Evolutionary conservation across 306 rosid genomes (phyloP).

Genomic region (Dryas octopetala): DNA sequence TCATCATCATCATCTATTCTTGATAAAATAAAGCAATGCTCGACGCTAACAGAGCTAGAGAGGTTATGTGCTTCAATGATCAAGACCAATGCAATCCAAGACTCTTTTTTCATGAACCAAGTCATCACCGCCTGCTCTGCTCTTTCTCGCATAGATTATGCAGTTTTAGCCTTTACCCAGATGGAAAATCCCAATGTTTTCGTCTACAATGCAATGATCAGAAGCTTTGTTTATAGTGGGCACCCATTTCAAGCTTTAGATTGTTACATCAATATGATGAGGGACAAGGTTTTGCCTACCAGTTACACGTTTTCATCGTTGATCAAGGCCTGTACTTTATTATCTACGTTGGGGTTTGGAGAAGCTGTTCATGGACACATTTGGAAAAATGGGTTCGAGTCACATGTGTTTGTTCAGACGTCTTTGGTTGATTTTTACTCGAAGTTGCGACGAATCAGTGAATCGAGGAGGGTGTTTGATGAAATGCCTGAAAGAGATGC

Average conservation of each 20-base stretch:
- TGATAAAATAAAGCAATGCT: conserved; percentile 42
- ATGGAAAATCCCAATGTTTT: conserved; percentile 55
- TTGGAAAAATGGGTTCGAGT: conserved; percentile 62
- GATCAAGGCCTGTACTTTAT: conserved; percentile 54
- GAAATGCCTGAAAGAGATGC: conserved; percentile 64
- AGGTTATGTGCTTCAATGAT: conserved; percentile 52
- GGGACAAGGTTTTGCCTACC: conserved; percentile 41
- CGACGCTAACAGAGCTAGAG: conserved; percentile 37
- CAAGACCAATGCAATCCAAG: conserved; percentile 52
- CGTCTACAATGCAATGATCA: conserved; percentile 67
- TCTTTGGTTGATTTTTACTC: conserved; percentile 65
- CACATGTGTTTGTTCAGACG: conserved; percentile 71
- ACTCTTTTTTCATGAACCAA: conserved; percentile 38
- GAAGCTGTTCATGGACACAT: conserved; percentile 55
- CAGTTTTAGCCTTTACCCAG: conserved; percentile 47
- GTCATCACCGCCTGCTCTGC: conserved; percentile 28
- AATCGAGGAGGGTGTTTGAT: conserved; percentile 54
- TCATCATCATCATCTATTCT: conserved; percentile 27
- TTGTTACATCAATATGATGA: conserved; percentile 47
- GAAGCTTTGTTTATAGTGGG: conserved; percentile 48
- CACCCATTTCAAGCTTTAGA: conserved; percentile 41
- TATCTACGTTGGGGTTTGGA: conserved; percentile 39
- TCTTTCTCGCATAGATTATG: conserved; percentile 25
- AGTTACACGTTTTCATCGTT: conserved; percentile 71
- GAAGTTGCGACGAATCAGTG: conserved; percentile 28